phyloP scores from a whole-genome alignment of 2,329 filamentous ascomycete genomes.

The Fusarium zealandicum region DNA sequence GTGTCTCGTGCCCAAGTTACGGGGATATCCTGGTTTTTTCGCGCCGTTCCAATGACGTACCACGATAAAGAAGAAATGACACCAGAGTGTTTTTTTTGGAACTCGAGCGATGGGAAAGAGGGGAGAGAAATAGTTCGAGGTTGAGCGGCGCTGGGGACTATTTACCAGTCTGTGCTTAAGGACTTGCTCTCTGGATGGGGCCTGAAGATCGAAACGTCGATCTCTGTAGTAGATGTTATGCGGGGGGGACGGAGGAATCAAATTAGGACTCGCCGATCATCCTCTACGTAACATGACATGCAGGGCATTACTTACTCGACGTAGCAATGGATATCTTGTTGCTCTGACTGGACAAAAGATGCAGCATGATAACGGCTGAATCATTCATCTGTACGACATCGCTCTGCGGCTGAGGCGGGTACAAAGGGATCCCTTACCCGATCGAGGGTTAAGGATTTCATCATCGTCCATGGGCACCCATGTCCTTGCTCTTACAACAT shows the following conservation, averaged over 20 bases:
- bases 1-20: constrained; percentile 21
- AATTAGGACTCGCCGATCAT: constrained; percentile 6
- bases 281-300: not conserved
- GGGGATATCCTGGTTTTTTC: constrained; percentile 20
- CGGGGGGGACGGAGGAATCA: not conserved
- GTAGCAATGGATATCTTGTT: too few relatives aligned
- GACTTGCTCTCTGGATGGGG: not conserved
- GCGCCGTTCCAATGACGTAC: constrained; percentile 25
- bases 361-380: not conserved
- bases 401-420: constrained; percentile 1
- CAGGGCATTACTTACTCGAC: not conserved
- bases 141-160: not conserved
- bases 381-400: not conserved
- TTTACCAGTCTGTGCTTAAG: not conserved
- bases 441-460: not conserved
- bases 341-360: too few relatives aligned
- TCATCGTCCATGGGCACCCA: not conserved
- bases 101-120: not conserved
- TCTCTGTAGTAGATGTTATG: not conserved
- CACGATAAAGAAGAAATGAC: not conserved
- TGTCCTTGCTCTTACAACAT: not conserved
- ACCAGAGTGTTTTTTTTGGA: not conserved
- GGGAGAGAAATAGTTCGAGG: not conserved
- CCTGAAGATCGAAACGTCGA: not conserved
- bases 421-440: not conserved